phyloP scores from a whole-genome alignment of 1,139 yeast genomes.

The Blastobotrys ciferrii region DNA sequence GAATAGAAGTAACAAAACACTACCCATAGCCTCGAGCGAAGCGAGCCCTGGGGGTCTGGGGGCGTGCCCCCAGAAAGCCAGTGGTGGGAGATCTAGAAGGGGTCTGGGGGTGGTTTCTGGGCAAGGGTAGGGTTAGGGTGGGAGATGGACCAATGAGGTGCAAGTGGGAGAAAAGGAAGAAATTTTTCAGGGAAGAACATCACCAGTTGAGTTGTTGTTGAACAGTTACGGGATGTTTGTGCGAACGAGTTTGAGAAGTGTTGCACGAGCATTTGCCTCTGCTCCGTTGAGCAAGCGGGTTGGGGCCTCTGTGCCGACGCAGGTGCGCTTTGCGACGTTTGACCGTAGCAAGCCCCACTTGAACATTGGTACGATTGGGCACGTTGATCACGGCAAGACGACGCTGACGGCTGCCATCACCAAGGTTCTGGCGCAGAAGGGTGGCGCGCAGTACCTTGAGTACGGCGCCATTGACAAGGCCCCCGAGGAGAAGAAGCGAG shows the following conservation, averaged over 20 bases:
- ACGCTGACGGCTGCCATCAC: conserved; percentile 98
- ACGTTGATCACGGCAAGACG: conserved; percentile 98
- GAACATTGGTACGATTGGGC: conserved; percentile 93
- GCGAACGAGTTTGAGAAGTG: conserved; percentile 10
- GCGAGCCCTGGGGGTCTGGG: too few species aligned
- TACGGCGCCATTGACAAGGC: conserved; percentile 95
- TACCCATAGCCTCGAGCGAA: too few species aligned
- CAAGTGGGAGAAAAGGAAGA: not conserved
- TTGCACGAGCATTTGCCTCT: conserved; percentile 37
- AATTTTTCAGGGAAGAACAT: not conserved
- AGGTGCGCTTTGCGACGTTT: conserved; percentile 26
- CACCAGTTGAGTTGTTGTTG: not conserved
- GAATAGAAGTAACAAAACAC: too few species aligned
- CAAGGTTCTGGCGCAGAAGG: conserved; percentile 81
- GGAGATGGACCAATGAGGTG: not conserved
- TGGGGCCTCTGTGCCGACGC: conserved; percentile 46
- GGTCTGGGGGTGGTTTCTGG: too few species aligned
- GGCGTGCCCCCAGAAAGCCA: too few species aligned
- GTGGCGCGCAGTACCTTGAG: conserved; percentile 93
- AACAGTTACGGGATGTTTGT: conserved; percentile 5
- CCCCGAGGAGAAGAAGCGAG: conserved; percentile 99
- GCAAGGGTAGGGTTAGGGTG: conserved; percentile 7
- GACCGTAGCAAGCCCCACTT: conserved; percentile 75
- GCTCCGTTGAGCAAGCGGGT: conserved; percentile 41
- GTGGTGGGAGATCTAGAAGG: too few species aligned